These are phyloP conservation scores for Emmonsiellopsis sp. DNA, from an alignment of 2,329 filamentous ascomycete genomes.

Conservation along the genomic window DNA sequence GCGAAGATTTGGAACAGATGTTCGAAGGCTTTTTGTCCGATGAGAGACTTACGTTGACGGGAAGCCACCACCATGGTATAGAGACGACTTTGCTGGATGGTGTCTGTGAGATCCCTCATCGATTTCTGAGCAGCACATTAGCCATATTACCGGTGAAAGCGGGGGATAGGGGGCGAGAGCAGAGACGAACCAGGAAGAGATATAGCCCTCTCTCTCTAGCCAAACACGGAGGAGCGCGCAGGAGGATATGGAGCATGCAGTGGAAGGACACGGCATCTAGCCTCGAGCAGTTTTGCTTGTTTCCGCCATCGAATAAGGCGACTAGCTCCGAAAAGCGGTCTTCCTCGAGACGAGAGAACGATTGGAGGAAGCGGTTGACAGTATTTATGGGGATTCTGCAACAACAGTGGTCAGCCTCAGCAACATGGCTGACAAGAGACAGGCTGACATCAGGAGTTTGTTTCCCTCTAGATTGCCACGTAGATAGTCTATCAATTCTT, in stretches of 20 bases:
- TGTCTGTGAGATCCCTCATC: constrained; percentile 6
- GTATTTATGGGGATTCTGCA: constrained; percentile 7
- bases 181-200: constrained; percentile 10
- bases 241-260: constrained; percentile 10
- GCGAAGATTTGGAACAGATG: constrained; percentile 6
- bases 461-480: background rate
- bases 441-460: constrained; percentile 8
- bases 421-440: background rate
- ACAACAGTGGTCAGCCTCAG: background rate
- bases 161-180: background rate
- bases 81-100: background rate
- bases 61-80: constrained; percentile 3
- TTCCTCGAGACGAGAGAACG: background rate
- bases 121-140: constrained; percentile 4
- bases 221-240: constrained; percentile 7
- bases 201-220: constrained; percentile 11
- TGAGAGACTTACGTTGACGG: constrained; percentile 6
- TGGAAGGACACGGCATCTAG: constrained; percentile 11
- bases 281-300: constrained; percentile 6
- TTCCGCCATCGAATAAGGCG: constrained; percentile 7
- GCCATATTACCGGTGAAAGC: background rate
- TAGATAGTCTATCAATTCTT: constrained; percentile 5
- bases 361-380: constrained; percentile 5
- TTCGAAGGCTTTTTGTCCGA: constrained; percentile 8
- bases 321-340: constrained; percentile 6